These are phyloP conservation scores for Corrigiola litoralis DNA, from an alignment of 179 eudicot species.

Conservation along the genomic window DNA sequence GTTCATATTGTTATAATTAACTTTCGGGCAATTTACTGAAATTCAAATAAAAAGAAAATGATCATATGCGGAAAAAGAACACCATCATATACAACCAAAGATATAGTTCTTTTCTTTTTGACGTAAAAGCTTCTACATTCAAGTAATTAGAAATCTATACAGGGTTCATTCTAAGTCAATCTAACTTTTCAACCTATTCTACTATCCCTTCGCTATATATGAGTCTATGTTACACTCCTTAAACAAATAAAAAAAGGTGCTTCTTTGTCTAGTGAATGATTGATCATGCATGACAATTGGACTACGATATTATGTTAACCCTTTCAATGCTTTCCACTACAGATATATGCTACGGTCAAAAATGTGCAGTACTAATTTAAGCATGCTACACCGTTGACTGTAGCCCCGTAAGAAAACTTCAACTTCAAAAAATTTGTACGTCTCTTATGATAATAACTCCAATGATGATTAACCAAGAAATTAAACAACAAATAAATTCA, in stretches of 20 bases:
- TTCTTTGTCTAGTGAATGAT: neutral
- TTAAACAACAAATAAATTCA: neutral
- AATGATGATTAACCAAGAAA: neutral
- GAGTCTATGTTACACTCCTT: neutral
- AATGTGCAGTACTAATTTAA: neutral
- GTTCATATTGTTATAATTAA: no score
- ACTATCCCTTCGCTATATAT: neutral
- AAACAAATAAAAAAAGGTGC: neutral
- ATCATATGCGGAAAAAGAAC: no score
- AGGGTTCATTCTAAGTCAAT: neutral
- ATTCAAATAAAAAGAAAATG: no score
- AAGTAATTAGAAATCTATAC: no score
- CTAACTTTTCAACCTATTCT: neutral
- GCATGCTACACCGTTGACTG: neutral
- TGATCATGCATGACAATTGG: neutral
- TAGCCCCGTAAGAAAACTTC: neutral
- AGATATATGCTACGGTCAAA: neutral
- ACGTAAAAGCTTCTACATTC: no score
- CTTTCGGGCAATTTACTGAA: no score
- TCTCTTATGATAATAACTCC: no score
- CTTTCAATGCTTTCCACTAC: neutral
- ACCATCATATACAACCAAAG: no score
- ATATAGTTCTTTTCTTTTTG: no score
- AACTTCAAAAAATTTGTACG: neutral
- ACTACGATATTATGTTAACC: neutral